These are phyloP conservation scores for Flaveria ramosissima DNA, from an alignment of 129 eudicot genomes.

Conservation along the genomic window DNA sequence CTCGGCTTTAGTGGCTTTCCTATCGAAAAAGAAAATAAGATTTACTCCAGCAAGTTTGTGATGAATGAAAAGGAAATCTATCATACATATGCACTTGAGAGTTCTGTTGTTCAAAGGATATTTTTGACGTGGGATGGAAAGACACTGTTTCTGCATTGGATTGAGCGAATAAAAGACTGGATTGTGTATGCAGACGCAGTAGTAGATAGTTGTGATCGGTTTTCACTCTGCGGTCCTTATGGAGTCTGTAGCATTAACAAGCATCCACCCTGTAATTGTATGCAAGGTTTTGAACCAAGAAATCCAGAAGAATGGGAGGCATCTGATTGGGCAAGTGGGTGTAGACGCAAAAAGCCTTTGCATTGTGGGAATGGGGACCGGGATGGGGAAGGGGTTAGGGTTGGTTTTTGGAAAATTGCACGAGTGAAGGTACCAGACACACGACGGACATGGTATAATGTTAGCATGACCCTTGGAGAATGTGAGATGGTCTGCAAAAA, in stretches of 20 bases:
- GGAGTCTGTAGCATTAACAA: constrained; percentile 34
- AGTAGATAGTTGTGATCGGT: constrained; percentile 37
- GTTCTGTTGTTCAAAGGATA: constrained; percentile 25
- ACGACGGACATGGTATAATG: constrained; percentile 29
- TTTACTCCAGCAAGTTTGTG: constrained; percentile 6
- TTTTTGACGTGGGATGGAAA: constrained; percentile 34
- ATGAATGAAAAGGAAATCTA: constrained; percentile 34
- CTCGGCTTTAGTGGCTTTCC: constrained; percentile 34
- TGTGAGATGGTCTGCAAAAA: constrained; percentile 31
- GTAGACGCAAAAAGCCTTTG: constrained; percentile 36
- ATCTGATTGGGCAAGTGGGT: constrained; percentile 56
- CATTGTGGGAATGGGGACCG: constrained; percentile 34
- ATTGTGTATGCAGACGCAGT: background rate
- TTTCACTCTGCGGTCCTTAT: constrained; percentile 38
- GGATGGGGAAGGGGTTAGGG: constrained; percentile 33
- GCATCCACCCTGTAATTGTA: constrained; percentile 36
- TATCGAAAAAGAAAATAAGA: background rate
- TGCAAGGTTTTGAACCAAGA: constrained; percentile 36
- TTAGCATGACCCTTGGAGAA: constrained; percentile 35
- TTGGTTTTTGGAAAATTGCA: constrained; percentile 28
- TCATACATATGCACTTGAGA: background rate
- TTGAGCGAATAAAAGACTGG: constrained; percentile 37
- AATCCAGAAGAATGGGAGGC: constrained; percentile 27
- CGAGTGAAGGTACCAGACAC: constrained; percentile 38
- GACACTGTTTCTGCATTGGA: constrained; percentile 39